A percentile compares a stretch with the other conserved stretches of the same genome.
These are phyloP conservation scores for Pinus albicaulis DNA, from an alignment of 75 land plant genomes.

Conservation along the genomic window DNA sequence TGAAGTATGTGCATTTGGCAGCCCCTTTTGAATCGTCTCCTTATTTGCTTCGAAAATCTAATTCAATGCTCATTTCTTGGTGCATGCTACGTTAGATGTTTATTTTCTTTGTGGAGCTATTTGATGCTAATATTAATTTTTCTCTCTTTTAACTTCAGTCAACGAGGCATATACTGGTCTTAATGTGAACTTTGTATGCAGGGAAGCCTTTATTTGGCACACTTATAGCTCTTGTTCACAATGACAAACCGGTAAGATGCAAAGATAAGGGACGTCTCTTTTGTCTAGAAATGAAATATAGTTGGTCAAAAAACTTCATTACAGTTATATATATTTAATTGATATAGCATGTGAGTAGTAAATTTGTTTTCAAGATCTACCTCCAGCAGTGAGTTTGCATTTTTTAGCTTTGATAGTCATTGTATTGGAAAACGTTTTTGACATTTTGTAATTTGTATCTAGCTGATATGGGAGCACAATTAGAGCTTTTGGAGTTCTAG, in stretches of 20 bases:
- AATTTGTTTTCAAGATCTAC: no score
- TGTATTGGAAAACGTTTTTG: no score
- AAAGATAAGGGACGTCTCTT: no score
- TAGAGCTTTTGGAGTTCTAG: no score
- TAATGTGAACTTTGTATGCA: slow-evolving; percentile 26
- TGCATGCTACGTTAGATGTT: not conserved
- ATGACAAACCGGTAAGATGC: slow-evolving; percentile 80
- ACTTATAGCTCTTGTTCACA: slow-evolving; percentile 82
- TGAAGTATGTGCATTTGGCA: not conserved
- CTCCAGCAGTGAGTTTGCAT: no score
- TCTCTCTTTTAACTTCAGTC: not conserved
- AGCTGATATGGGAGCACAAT: no score
- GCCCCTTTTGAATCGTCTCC: not conserved
- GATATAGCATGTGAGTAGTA: no score
- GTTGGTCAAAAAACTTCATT: no score
- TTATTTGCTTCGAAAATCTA: not conserved
- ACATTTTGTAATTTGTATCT: no score
- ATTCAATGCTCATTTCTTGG: not conserved
- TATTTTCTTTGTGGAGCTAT: not conserved
- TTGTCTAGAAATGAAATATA: no score
- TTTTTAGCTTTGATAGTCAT: no score
- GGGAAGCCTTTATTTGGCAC: slow-evolving; percentile 99
- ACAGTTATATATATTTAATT: no score
- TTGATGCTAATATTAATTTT: slow-evolving; percentile 2
- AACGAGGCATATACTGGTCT: not conserved